Percentiles rank a stretch among this genome's conserved stretches.
phyloP scores from a whole-genome alignment of 1,284 basidiomycete genomes.

The Ganoderma meredithae region DNA sequence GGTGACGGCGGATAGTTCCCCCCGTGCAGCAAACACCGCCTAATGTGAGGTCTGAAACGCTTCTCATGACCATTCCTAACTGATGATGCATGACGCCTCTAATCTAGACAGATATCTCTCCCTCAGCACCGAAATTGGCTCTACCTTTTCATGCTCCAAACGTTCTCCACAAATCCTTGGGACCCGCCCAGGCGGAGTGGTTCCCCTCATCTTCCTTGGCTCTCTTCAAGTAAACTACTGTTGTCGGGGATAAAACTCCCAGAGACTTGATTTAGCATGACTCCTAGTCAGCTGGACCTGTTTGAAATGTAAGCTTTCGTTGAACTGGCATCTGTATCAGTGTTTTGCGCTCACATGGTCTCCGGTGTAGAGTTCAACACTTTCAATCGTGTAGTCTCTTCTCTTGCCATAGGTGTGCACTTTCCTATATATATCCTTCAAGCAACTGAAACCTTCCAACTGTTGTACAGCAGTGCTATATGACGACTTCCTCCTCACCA shows the following conservation, averaged over 20 bases:
- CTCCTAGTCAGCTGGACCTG: neutral
- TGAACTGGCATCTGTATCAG: neutral
- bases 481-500: constrained; percentile 34
- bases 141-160: neutral
- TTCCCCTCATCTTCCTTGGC: neutral
- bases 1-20: neutral
- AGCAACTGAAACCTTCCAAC: neutral
- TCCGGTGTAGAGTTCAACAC: neutral
- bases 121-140: neutral
- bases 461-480: neutral
- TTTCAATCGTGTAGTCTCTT: neutral
- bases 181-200: too few species aligned
- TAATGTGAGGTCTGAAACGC: neutral
- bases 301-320: neutral
- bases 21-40: neutral
- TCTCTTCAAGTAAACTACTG: neutral
- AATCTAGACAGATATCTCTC: neutral
- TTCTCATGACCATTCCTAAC: neutral
- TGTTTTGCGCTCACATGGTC: neutral
- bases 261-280: neutral
- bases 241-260: neutral
- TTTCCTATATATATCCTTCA: neutral
- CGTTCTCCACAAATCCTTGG: neutral
- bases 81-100: neutral
- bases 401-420: neutral